phyloP scores from a whole-genome alignment of 257 asterid species.

The Solanum megistacrolobum region DNA sequence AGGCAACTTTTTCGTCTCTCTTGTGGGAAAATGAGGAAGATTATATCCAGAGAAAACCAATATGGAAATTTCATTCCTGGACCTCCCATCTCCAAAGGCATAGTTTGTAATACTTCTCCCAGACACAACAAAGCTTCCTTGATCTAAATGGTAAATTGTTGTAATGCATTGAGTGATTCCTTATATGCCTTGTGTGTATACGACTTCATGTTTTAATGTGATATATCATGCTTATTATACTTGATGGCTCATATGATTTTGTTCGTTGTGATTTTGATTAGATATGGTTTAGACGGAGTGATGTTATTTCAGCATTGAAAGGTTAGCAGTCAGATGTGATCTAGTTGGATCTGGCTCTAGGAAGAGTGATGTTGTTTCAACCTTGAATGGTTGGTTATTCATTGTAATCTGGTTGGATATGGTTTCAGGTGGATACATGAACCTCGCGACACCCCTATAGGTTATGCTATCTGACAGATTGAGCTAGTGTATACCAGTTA shows the following conservation, averaged over 20 bases:
- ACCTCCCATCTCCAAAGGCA: background rate
- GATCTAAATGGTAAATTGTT: background rate
- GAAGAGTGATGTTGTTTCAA: background rate
- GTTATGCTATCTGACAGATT: background rate
- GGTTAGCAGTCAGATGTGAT: background rate
- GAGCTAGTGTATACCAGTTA: background rate
- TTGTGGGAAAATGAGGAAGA: background rate
- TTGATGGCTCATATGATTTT: background rate
- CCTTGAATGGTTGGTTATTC: background rate
- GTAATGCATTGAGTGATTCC: background rate
- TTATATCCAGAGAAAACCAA: background rate
- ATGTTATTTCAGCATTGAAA: background rate
- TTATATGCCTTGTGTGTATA: background rate
- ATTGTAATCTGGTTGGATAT: background rate
- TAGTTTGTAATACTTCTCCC: background rate
- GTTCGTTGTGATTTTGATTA: background rate
- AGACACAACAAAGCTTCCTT: background rate
- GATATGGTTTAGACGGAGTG: background rate
- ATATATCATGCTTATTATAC: background rate
- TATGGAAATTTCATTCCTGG: background rate
- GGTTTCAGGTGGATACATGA: background rate
- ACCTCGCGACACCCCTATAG: background rate
- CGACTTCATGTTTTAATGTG: background rate
- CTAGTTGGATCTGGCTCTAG: background rate
- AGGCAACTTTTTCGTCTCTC: background rate